Evolutionary conservation across 192 early-diverging fungal species (phyloP), one percentile per base, ranked within the genome.

Genomic region (Phycomyces blakesleeanus): DNA sequence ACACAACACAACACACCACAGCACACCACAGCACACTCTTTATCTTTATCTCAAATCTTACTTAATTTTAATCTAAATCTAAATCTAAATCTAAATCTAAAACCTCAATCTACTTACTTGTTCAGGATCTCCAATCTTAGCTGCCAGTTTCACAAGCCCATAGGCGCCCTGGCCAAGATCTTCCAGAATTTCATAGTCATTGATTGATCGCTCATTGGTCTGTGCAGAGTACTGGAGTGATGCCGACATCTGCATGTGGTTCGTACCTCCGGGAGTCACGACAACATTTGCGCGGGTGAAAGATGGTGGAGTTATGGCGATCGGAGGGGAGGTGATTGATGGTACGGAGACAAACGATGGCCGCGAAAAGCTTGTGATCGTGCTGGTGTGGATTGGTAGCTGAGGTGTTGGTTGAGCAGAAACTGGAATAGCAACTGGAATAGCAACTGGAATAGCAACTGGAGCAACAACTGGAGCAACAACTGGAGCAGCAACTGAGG

Each of bases 111-210:
- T n/a, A n/a, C n/a, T n/a, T 64, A 84, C 81, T 56, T 74, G 55
- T 49, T 69, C 61, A 10, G 62, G 65, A 64, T 89, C 84, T 14
- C 59, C 59, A 41, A 76, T 81, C 37, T 80, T 70, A 12, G 67
- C 66, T 24, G 79, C 87, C 11, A 83, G 68, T 54, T 83, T 80
- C 29, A 93, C 91, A 53, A 86, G 71, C 7, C 87, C 89, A 60
- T 88, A 90, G 18, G 88, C 86, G 24, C 90, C 90, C 62, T 80
- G 71, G 16, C 91, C 91, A n/a, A 93, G 64, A 1, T 69, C 69
- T 41, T 80, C 74, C 0, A 88, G 44, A 51, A 84, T 86, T 7
- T 81, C 71, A 66, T 83, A 91, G 41, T 89, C 84, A 41, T 78
- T 61, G 60, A 88, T 83, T 21, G 40, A 56, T 38, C 60, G 78